Percentiles rank a stretch among this genome's conserved stretches.
phyloP scores from a whole-genome alignment of 2,329 filamentous ascomycete genomes.

The Fusarium vanettenii region DNA sequence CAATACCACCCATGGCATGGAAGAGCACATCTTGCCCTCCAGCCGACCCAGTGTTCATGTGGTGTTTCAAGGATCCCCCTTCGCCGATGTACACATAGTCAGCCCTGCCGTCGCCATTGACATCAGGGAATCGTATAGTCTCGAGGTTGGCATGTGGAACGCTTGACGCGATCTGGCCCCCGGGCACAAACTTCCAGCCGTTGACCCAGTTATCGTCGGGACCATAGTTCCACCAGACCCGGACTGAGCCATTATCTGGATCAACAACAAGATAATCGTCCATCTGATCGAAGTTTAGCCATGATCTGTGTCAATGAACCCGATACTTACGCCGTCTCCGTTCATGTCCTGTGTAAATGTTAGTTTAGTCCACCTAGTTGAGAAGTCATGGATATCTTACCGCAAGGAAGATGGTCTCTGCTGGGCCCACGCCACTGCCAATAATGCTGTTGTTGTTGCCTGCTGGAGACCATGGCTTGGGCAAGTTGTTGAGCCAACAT shows the following conservation, averaged over 20 bases:
- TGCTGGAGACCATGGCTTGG: background rate
- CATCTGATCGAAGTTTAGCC: background rate
- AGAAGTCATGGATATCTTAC: background rate
- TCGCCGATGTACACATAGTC: conserved; percentile 41
- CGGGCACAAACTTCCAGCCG: conserved; percentile 19
- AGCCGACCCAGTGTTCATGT: conserved; percentile 31
- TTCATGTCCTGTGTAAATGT: conserved; percentile 2
- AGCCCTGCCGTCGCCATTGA: conserved; percentile 43
- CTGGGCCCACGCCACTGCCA: background rate
- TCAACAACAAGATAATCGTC: conserved; percentile 7
- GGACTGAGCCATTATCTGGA: background rate
- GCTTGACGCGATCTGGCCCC: conserved; percentile 38
- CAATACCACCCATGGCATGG: conserved; percentile 5
- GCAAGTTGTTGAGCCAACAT: conserved; percentile 14
- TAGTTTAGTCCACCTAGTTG: background rate
- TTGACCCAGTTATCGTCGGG: background rate
- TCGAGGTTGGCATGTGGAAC: conserved; percentile 38
- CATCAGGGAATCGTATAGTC: conserved; percentile 40
- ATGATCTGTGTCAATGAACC: background rate
- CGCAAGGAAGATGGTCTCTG: conserved; percentile 9
- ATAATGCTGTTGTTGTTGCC: conserved; percentile 13
- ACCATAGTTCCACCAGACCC: conserved; percentile 10
- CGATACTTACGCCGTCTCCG: background rate
- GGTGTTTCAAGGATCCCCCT: conserved; percentile 31
- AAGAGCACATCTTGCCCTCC: background rate